Percentiles rank a stretch among this genome's conserved stretches.
Conservation (phyloP, 2,329 filamentous ascomycete species). For the Cladosporium sp. region DNA sequence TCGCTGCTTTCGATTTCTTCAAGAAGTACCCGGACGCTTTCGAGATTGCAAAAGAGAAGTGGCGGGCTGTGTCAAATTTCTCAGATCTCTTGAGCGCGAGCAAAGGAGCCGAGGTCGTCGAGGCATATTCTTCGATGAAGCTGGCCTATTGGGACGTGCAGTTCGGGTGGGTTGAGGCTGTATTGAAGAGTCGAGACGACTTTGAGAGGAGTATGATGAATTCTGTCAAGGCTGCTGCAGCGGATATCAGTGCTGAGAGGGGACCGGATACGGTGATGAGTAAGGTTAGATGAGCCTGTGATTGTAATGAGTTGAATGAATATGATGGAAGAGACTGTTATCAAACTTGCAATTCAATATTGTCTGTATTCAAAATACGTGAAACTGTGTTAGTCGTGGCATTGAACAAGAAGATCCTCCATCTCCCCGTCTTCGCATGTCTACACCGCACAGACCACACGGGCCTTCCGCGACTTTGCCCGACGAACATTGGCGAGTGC, state of each 20-base stretch:
- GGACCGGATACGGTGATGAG: slow-evolving; percentile 93
- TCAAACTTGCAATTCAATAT: neutral
- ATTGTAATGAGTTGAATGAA: slow-evolving; percentile 8
- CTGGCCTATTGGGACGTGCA: slow-evolving; percentile 88
- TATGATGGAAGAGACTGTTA: neutral
- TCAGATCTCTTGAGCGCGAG: slow-evolving; percentile 72
- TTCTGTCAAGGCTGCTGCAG: slow-evolving; percentile 82
- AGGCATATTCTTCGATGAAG: slow-evolving; percentile 83
- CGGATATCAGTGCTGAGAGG: slow-evolving; percentile 76
- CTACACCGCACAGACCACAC: neutral
- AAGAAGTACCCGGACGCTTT: slow-evolving; percentile 69
- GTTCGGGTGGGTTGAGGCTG: slow-evolving; percentile 92
- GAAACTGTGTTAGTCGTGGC: neutral
- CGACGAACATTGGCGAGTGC: slow-evolving; percentile 14
- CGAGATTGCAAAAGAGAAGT: slow-evolving; percentile 80
- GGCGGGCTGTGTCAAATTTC: slow-evolving; percentile 86
- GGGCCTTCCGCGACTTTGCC: slow-evolving; percentile 10
- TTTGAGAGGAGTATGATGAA: slow-evolving; percentile 90
- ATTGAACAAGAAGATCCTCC: neutral
- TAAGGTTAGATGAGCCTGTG: slow-evolving; percentile 67
- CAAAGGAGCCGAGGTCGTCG: slow-evolving; percentile 70
- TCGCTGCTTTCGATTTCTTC: slow-evolving; percentile 89
- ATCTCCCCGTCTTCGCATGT: neutral
- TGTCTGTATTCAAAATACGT: neutral
- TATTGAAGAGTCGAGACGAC: slow-evolving; percentile 82